phyloP scores from a whole-genome alignment of 148 eudicot genomes.

The Camellia granthamiana region DNA sequence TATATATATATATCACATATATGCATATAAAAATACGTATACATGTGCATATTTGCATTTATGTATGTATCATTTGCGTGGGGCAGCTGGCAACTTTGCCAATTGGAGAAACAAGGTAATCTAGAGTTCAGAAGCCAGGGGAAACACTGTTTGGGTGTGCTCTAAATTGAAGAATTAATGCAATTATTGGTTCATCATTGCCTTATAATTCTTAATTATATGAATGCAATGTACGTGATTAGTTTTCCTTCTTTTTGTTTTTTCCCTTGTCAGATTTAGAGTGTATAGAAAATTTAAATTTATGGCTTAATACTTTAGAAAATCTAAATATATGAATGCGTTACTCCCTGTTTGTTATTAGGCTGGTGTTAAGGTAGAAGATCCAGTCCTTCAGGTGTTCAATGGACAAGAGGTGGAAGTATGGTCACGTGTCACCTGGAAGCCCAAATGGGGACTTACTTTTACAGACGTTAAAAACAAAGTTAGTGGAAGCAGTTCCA shows the following conservation, averaged over 20 bases:
- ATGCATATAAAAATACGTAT: neutral
- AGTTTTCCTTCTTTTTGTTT: neutral
- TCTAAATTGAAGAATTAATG: neutral
- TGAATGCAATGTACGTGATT: neutral
- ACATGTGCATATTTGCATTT: neutral
- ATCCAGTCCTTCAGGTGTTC: constrained; percentile 52
- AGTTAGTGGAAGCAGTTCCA: constrained; percentile 51
- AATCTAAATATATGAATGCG: neutral
- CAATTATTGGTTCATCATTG: neutral
- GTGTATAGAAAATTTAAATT: neutral
- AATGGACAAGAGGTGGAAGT: constrained; percentile 95
- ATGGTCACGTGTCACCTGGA: constrained; percentile 91
- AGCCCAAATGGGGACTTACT: constrained; percentile 86
- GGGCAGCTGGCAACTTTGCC: neutral
- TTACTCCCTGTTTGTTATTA: constrained; percentile 23
- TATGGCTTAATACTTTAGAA: neutral
- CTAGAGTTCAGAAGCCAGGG: neutral
- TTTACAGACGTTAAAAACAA: constrained; percentile 69
- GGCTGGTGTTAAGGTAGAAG: constrained; percentile 82
- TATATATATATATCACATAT: neutral
- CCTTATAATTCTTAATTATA: neutral
- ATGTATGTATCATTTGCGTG: neutral
- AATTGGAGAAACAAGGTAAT: neutral
- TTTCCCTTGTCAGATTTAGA: no score
- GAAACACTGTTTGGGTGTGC: neutral